Evolutionary conservation across 345 rosid species (phyloP).

Genomic region (Aethionema arabicum): DNA sequence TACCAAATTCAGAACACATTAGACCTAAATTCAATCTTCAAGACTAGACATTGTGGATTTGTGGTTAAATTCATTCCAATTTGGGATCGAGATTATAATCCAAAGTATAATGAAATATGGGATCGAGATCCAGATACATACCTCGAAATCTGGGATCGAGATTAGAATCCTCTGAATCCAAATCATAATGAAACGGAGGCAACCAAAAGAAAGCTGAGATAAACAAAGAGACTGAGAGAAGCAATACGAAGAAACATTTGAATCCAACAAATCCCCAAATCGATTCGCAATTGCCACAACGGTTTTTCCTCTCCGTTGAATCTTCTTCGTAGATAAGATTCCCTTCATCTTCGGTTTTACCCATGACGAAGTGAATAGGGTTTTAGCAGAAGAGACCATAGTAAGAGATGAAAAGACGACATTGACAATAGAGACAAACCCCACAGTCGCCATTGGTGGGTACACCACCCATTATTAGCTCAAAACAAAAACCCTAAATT

Average conservation of each 20-base stretch:
- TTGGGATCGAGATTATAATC: constrained; percentile 74
- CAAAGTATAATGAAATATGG: constrained; percentile 52
- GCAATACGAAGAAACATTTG: constrained; percentile 55
- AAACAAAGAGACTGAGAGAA: constrained; percentile 58
- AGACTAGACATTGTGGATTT: too few species aligned
- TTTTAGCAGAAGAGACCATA: constrained; percentile 27
- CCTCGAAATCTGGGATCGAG: constrained; percentile 75
- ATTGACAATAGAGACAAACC: not conserved
- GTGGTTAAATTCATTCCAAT: constrained; percentile 42
- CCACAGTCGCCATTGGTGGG: constrained; percentile 31
- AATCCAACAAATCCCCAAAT: constrained; percentile 45
- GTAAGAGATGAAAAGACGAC: not conserved
- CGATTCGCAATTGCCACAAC: constrained; percentile 39
- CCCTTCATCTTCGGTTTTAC: constrained; percentile 70
- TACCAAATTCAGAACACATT: not conserved
- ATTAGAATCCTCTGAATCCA: constrained; percentile 60
- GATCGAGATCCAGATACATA: constrained; percentile 25
- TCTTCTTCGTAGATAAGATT: constrained; percentile 35
- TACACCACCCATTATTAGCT: constrained; percentile 37
- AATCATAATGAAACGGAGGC: constrained; percentile 56
- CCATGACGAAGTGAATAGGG: constrained; percentile 51
- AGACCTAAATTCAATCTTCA: too few species aligned
- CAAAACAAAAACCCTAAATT: constrained; percentile 26
- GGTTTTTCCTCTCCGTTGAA: constrained; percentile 39
- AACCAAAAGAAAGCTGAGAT: constrained; percentile 82